These are phyloP conservation scores for Hydnum rufescens DNA, from an alignment of 768 basidiomycete species.

Conservation along the genomic window DNA sequence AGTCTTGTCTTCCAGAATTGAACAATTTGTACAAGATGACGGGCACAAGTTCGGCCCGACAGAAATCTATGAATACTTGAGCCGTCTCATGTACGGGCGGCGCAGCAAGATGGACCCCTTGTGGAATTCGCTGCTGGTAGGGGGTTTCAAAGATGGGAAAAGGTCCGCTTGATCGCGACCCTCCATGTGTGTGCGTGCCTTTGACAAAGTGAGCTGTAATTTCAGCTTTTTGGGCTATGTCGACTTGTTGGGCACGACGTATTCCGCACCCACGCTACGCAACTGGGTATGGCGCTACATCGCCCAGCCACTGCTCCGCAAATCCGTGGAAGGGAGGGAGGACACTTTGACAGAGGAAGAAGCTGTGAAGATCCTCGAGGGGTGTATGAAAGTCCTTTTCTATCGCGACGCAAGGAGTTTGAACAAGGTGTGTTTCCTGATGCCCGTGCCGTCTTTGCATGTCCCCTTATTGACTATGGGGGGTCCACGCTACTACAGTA, in stretches of 20 bases:
- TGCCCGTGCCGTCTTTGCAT: not conserved
- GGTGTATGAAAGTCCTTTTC: slow-evolving; percentile 82
- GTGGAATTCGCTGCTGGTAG: slow-evolving; percentile 89
- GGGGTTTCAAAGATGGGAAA: slow-evolving; percentile 72
- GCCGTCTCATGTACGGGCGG: slow-evolving; percentile 76
- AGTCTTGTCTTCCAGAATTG: slow-evolving; percentile 11
- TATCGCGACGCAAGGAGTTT: slow-evolving; percentile 91
- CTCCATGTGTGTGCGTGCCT: not conserved
- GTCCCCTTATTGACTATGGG: not conserved
- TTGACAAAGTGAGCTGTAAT: not conserved
- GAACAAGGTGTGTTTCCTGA: slow-evolving; percentile 70
- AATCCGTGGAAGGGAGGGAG: slow-evolving; percentile 71
- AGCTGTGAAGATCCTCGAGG: slow-evolving; percentile 57
- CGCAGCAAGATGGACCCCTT: slow-evolving; percentile 80
- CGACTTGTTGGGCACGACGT: slow-evolving; percentile 92
- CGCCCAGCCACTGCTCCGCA: slow-evolving; percentile 79
- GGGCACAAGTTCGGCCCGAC: slow-evolving; percentile 66
- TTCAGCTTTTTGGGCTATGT: slow-evolving; percentile 81
- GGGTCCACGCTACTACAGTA: slow-evolving; percentile 32
- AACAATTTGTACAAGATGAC: slow-evolving; percentile 68
- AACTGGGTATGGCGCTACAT: slow-evolving; percentile 90
- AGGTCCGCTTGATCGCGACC: slow-evolving; percentile 28
- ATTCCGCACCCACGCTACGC: slow-evolving; percentile 78
- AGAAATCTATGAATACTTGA: slow-evolving; percentile 84
- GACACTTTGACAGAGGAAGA: slow-evolving; percentile 57